Conservation (phyloP, 441 rosid genomes). For the Breynia disticha region DNA sequence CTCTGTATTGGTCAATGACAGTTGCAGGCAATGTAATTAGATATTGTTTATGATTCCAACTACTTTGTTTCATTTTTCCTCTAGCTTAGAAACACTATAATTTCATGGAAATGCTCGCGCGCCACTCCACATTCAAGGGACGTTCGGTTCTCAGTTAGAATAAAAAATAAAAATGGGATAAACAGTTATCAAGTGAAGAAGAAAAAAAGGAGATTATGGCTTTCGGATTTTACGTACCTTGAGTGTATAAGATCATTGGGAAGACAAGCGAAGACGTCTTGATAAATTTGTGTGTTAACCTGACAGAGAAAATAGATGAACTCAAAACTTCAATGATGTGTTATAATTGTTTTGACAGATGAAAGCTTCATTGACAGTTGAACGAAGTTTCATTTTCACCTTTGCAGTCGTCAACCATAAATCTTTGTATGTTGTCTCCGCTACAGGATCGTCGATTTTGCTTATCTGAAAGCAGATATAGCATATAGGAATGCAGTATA, state of each 20-base stretch:
- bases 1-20: slow-evolving; percentile 30
- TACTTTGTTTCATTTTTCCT: too few relatives aligned
- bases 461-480: slow-evolving; percentile 31
- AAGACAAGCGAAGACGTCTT: slow-evolving; percentile 82
- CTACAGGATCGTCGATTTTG: slow-evolving; percentile 66
- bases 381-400: slow-evolving; percentile 46
- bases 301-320: slow-evolving; percentile 19
- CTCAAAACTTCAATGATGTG: too few relatives aligned
- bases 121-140: too few relatives aligned
- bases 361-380: too few relatives aligned
- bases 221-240: slow-evolving; percentile 32
- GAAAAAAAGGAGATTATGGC: neutral
- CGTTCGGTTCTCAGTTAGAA: too few relatives aligned
- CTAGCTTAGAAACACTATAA: too few relatives aligned
- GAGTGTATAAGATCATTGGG: slow-evolving; percentile 82
- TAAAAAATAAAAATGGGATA: too few relatives aligned
- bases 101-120: too few relatives aligned
- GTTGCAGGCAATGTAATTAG: neutral
- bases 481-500: neutral
- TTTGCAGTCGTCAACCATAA: slow-evolving; percentile 81
- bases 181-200: too few relatives aligned
- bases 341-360: too few relatives aligned
- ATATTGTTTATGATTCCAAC: too few relatives aligned
- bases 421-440: slow-evolving; percentile 74
- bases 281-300: slow-evolving; percentile 74